These are phyloP conservation scores for Incumbomyces delicatus DNA, from an alignment of 2,329 filamentous ascomycete genomes.

Conservation along the genomic window DNA sequence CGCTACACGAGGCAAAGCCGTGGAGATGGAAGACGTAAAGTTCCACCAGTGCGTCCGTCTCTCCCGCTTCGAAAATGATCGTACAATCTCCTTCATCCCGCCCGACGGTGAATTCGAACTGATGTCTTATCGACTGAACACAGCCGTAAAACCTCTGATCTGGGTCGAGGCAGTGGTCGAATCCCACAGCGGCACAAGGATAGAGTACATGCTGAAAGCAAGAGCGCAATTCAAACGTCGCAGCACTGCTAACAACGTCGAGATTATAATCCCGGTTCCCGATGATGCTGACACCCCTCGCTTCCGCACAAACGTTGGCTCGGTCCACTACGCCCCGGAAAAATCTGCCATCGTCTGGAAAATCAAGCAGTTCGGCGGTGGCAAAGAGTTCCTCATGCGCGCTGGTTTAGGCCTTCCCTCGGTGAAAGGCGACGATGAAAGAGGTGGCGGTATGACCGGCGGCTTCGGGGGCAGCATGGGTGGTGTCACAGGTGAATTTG, in stretches of 20 bases:
- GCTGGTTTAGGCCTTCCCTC: slow-evolving; percentile 90
- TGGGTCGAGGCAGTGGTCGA: slow-evolving; percentile 99
- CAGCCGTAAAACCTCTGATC: slow-evolving; percentile 94
- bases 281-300: slow-evolving; percentile 93
- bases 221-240: slow-evolving; percentile 96
- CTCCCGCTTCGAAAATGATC: slow-evolving; percentile 93
- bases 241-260: slow-evolving; percentile 96
- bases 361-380: slow-evolving; percentile 98
- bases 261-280: slow-evolving; percentile 92
- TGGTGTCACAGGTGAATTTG: slow-evolving; percentile 57
- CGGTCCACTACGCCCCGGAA: slow-evolving; percentile 94
- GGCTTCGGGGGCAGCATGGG: slow-evolving; percentile 97
- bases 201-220: slow-evolving; percentile 99
- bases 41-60: slow-evolving; percentile 97
- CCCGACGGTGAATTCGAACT: slow-evolving; percentile 98
- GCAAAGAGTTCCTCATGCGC: slow-evolving; percentile 97
- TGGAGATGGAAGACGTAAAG: slow-evolving; percentile 99
- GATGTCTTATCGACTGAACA: slow-evolving; percentile 98
- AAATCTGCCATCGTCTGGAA: slow-evolving; percentile 99
- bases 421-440: slow-evolving; percentile 89
- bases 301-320: slow-evolving; percentile 94
- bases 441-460: slow-evolving; percentile 93
- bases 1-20: slow-evolving; percentile 87
- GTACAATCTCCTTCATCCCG: slow-evolving; percentile 97
- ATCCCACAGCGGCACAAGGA: slow-evolving; percentile 84